Percentiles rank a stretch among this genome's conserved stretches.
These are phyloP conservation scores for Clarireedia monteithiana DNA, from an alignment of 2,329 filamentous ascomycete genomes.

Conservation along the genomic window DNA sequence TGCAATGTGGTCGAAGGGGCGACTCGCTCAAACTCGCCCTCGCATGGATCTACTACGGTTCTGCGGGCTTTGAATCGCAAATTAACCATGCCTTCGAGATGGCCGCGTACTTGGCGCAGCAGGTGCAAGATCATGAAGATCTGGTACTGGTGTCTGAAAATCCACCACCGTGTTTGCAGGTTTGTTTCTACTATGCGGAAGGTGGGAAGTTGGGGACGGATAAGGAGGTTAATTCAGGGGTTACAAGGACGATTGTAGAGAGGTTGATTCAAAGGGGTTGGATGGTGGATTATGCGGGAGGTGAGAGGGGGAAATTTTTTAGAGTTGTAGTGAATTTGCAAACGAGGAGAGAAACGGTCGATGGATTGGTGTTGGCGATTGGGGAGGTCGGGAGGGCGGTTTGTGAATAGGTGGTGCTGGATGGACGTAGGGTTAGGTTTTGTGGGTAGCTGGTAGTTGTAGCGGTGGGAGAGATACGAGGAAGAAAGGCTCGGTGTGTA, in stretches of 20 bases:
- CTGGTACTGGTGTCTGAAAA: conserved; percentile 68
- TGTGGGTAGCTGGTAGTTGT: no score
- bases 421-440: neutral
- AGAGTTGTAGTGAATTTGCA: conserved; percentile 59
- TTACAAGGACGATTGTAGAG: conserved; percentile 47
- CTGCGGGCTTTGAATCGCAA: conserved; percentile 59
- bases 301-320: conserved; percentile 56
- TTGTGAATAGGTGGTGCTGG: neutral
- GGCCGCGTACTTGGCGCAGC: conserved; percentile 58
- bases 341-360: conserved; percentile 51
- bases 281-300: conserved; percentile 53
- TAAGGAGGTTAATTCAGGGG: conserved; percentile 40
- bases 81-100: conserved; percentile 66
- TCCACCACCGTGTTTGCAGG: conserved; percentile 81
- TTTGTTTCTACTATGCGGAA: conserved; percentile 80
- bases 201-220: conserved; percentile 31
- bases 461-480: neutral
- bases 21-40: conserved; percentile 85
- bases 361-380: conserved; percentile 53
- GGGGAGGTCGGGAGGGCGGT: conserved; percentile 28
- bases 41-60: conserved; percentile 84
- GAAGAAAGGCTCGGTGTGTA: neutral
- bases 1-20: conserved; percentile 83
- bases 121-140: conserved; percentile 47
- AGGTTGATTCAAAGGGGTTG: conserved; percentile 52